A percentile compares a stretch with the other conserved stretches of the same genome.
phyloP scores from a whole-genome alignment of 805 yeast species.

The Jamesozyma gamospora region DNA sequence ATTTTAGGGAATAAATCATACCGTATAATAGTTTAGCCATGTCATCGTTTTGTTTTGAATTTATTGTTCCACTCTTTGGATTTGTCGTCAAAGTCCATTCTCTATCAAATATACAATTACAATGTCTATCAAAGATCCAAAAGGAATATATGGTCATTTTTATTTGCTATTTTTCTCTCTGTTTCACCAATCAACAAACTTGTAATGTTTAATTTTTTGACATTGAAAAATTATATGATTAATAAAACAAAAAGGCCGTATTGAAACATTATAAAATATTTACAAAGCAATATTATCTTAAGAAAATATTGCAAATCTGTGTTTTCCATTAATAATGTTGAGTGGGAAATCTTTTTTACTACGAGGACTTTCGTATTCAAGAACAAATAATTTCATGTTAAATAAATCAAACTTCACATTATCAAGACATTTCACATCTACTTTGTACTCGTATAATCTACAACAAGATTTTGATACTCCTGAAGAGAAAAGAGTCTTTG shows the following conservation, averaged over 20 bases:
- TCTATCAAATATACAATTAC: constrained; percentile 75
- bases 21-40: constrained; percentile 80
- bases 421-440: neutral
- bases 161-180: neutral
- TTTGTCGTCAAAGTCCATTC: constrained; percentile 46
- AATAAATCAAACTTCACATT: too few relatives aligned
- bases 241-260: too few relatives aligned
- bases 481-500: constrained; percentile 53
- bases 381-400: too few relatives aligned
- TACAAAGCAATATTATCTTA: too few relatives aligned
- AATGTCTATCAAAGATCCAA: constrained; percentile 87
- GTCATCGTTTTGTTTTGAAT: constrained; percentile 53
- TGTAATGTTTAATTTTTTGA: neutral
- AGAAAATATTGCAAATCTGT: too few relatives aligned
- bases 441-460: neutral
- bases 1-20: constrained; percentile 66
- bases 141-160: constrained; percentile 63
- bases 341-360: too few relatives aligned
- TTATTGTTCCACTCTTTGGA: constrained; percentile 31
- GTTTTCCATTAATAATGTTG: too few relatives aligned
- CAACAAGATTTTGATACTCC: constrained; percentile 12
- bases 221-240: too few relatives aligned
- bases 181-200: neutral
- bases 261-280: too few relatives aligned
- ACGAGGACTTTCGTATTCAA: too few relatives aligned